Percentiles rank a stretch among this genome's conserved stretches.
phyloP scores from a whole-genome alignment of 148 eudicot genomes.

The Linanthus parryae region DNA sequence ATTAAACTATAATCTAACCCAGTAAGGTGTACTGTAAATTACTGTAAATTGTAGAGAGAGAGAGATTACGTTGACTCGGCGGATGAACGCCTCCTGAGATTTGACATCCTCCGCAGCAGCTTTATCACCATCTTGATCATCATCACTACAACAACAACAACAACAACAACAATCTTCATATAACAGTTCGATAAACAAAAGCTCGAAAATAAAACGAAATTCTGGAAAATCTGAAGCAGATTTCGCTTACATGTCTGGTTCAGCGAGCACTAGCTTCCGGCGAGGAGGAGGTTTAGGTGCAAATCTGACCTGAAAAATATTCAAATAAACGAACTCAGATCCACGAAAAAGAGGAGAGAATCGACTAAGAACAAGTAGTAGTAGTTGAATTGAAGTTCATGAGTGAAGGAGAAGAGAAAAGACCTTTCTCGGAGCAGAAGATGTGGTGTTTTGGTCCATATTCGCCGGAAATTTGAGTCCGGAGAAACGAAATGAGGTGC shows the following conservation, averaged over 20 bases:
- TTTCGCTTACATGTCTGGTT: conserved; percentile 19
- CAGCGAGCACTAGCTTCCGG: conserved; percentile 16
- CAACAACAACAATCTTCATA: not conserved
- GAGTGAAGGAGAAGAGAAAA: too few relatives aligned
- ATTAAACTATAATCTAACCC: too few relatives aligned
- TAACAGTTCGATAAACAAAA: not conserved
- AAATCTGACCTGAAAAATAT: conserved; percentile 24
- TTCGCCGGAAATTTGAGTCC: not conserved
- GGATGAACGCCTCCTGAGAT: conserved; percentile 17
- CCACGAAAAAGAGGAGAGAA: not conserved
- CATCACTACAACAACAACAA: conserved; percentile 26
- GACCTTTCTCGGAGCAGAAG: conserved; percentile 26
- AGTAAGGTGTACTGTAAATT: too few relatives aligned
- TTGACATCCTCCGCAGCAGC: conserved; percentile 17
- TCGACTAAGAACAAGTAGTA: not conserved
- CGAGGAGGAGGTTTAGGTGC: conserved; percentile 32
- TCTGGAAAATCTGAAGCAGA: not conserved
- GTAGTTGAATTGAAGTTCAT: too few relatives aligned
- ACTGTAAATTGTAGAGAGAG: conserved; percentile 12
- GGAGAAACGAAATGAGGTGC: not conserved
- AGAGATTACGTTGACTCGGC: conserved; percentile 21
- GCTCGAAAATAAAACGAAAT: not conserved
- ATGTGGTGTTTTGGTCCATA: conserved; percentile 13
- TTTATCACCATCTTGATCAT: conserved; percentile 15
- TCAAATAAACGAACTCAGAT: not conserved